Base-by-base conservation (phyloP, 2,329 filamentous ascomycete species). In the Plectosphaerella plurivora region DNA sequence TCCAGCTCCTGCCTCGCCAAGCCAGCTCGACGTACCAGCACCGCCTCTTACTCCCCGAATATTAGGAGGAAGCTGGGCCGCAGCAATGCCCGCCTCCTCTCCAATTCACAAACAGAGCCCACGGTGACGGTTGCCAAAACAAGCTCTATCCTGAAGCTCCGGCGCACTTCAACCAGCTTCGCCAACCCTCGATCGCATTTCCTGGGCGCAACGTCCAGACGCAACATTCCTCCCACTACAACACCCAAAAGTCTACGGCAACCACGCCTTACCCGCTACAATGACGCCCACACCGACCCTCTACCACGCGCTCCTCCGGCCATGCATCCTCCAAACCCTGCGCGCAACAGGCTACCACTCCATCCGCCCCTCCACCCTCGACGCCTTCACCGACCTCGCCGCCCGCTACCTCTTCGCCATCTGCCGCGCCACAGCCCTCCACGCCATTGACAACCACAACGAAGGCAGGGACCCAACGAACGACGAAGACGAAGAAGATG, bases 281-380 rank as follows among this genome's bases (percentile, higher is more conserved):
- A 80, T 79, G 76, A 71, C 70, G 56, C 71, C 63, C 33, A 74
- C 73, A 4, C 68, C 73, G 10, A 68, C 75, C n/a, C 69, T 81
- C 52, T 81, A 76, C 72, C 87, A 90, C 70, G 87, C 89, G 55
- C 86, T 96, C 57, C 79, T 97, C 53, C 90, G 91, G 42, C 93
- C 93, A 2, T 86, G 87, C 47, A 83, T 97, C 55, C 83, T 97
- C 53, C 91, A 97, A 71, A 93, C 96, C 63, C 84, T 97, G 49
- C 91, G 93, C 64, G 90, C 92, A 28, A 87, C 91, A 22, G 93
- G 93, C 66, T 97, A 95, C 73, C 89, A 95, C 67, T 80, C 87
- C 42, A 89, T 91, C 49, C 85, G 85, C 51, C 86, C 90, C 2
- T 87, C 87, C 4, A 91, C 95, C 7, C 77, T 97, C 53, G 92